Evolutionary conservation across 129 eudicot species (phyloP), one percentile per base, ranked within the genome.

Genomic region (Helianthus annuus): DNA sequence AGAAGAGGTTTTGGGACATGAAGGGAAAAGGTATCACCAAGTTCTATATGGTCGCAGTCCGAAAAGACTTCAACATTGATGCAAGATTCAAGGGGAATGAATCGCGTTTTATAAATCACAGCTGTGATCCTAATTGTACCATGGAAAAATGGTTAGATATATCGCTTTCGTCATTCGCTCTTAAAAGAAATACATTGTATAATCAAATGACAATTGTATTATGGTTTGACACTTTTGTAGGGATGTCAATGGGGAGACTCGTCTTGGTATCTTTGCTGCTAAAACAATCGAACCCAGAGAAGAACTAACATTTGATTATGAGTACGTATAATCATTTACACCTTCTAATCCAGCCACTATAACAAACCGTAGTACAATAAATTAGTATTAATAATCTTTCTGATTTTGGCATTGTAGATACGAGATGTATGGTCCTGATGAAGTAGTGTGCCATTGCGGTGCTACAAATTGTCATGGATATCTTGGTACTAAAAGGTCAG

Each of bases 51-150:
- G 14, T 46, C 51, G 90, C 86, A 73, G 76, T 91, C 13, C 83
- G 87, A 45, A 91, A 82, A 76, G 83, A 88, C 70, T 85, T 91
- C 75, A 89, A 78, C 9, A 91, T 91, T 39, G 97, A 91, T 80
- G 92, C 97, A 45, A 88, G 87, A 51, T 82, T 81, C 79, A 91
- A 86, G 82, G 97, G 97, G 34, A 91, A 91, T 34, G 22, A 69
- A 53, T 88, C 97, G 4, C 85, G 97, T 56, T 91, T 91, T 85
- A 69, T 91, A 60, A 91, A 91, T 69, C 97, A 91, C 63, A 88
- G 96, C 57, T 91, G 97, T 64, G 88, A 89, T 75, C 97, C 97
- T 17, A 91, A 91, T 64, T 91, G 97, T 73, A 78, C 76, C 75
- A 68, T 91, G 59, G 92, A 91, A 64, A 86, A 91, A 79, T 88